phyloP scores from a whole-genome alignment of 2,329 filamentous ascomycete genomes.

The Pleoardoris graminearum region DNA sequence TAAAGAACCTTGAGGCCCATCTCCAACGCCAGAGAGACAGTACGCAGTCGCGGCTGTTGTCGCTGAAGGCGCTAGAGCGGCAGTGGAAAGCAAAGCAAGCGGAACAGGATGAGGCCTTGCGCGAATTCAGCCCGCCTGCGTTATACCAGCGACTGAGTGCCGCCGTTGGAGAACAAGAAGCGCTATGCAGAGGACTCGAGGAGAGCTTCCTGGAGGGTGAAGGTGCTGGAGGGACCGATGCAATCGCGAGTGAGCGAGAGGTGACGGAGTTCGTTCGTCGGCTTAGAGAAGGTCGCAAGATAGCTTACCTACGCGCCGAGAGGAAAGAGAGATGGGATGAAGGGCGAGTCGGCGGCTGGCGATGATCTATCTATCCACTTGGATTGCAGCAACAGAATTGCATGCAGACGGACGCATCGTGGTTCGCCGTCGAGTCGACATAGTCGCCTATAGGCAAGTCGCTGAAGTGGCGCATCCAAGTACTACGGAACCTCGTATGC shows the following conservation, averaged over 20 bases:
- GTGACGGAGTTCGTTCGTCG: slow-evolving; percentile 80
- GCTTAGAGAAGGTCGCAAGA: slow-evolving; percentile 77
- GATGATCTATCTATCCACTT: slow-evolving; percentile 43
- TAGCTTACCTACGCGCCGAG: slow-evolving; percentile 80
- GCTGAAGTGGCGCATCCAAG: no score
- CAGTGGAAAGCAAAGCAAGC: slow-evolving; percentile 87
- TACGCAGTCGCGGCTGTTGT: slow-evolving; percentile 79
- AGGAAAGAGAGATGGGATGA: slow-evolving; percentile 95
- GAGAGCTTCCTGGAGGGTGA: slow-evolving; percentile 84
- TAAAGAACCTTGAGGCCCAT: slow-evolving; percentile 63
- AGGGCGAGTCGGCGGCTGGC: slow-evolving; percentile 91
- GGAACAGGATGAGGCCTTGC: slow-evolving; percentile 83
- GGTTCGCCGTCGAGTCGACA: no score
- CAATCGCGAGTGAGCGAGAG: slow-evolving; percentile 74
- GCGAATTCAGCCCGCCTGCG: slow-evolving; percentile 82
- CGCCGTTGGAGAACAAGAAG: slow-evolving; percentile 80
- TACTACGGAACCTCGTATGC: no score
- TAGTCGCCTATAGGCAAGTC: no score
- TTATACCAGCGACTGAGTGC: slow-evolving; percentile 81
- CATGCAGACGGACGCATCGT: background rate
- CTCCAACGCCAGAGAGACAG: slow-evolving; percentile 65
- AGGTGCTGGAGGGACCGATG: slow-evolving; percentile 46
- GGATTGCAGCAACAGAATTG: background rate
- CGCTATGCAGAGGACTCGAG: slow-evolving; percentile 78
- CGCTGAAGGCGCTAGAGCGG: slow-evolving; percentile 84